A percentile compares a stretch with the other conserved stretches of the same genome.
phyloP scores from a whole-genome alignment of 2,329 filamentous ascomycete species.

The Curvularia eragrostidis region DNA sequence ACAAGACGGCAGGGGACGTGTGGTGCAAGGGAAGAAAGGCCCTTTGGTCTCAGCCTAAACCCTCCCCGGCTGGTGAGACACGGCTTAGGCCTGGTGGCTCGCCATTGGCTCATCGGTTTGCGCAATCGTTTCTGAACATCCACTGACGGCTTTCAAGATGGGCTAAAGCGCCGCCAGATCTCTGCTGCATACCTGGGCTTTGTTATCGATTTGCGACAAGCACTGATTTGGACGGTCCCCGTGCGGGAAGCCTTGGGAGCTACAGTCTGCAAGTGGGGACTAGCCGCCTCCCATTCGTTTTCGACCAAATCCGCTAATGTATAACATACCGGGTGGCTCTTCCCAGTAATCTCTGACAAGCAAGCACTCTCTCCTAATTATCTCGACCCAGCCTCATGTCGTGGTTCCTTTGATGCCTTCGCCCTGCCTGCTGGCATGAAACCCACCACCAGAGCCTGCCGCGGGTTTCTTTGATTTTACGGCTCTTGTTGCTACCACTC shows the following conservation, averaged over 20 bases:
- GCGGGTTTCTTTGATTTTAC: conserved; percentile 35
- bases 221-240: conserved; percentile 19
- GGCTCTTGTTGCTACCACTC: conserved; percentile 37
- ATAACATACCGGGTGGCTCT: conserved; percentile 25
- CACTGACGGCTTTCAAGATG: conserved; percentile 19
- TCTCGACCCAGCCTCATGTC: conserved; percentile 23
- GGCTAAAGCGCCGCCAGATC: conserved; percentile 20
- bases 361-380: conserved; percentile 25
- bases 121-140: conserved; percentile 21
- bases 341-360: conserved; percentile 24
- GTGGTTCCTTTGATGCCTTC: conserved; percentile 20
- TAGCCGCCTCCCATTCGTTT: conserved; percentile 20
- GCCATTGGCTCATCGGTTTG: conserved; percentile 19
- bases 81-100: conserved; percentile 10
- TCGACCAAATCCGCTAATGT: conserved; percentile 23
- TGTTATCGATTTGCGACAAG: conserved; percentile 19
- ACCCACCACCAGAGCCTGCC: conserved; percentile 30
- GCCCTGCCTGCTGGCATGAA: conserved; percentile 42
- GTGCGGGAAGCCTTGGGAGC: conserved; percentile 19
- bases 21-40: conserved; percentile 20
- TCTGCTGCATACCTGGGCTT: conserved; percentile 18
- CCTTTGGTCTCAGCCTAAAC: conserved; percentile 18
- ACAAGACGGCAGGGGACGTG: conserved; percentile 8
- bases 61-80: conserved; percentile 18
- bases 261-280: conserved; percentile 22